Evolutionary conservation across 371 early-diverging fungal species (phyloP), one percentile per base, ranked within the genome.

Genomic region (Amoeboradix gromovi): DNA sequence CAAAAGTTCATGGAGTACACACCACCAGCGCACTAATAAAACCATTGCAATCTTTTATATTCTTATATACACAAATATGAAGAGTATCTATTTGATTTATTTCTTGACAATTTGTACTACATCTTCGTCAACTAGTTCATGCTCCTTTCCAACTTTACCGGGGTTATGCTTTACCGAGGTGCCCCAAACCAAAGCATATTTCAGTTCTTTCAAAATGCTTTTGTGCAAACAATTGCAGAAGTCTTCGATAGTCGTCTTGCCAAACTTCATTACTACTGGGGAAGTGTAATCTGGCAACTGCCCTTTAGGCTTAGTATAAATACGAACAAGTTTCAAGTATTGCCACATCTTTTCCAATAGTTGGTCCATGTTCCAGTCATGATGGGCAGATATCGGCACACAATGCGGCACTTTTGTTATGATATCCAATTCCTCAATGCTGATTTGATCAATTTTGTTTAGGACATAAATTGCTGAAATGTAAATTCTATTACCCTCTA

Each of bases 271-370:
- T 66, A 99, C 96, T 29, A 98, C 94, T 28, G 99, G 99, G 29
- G 88, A 83, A 17, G 84, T 81, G 76, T 97, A 98, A 79, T 98
- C 98, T n/a, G 96, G 94, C 69, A 92, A 74, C 78, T 87, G 84
- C 66, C 98, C 98, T 78, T 94, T 94, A 2, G 98, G 98, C 75
- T 98, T 98, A 31, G 98, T 91, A 81, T 97, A 99, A 66, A 98
- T 86, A 65, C 94, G 84, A 71, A 93, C 80, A 73, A 97, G 74
- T 71, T 82, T 83, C 70, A 97, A 77, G 69, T 90, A 78, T 77
- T 87, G 78, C 95, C 95, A 94, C 86, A 91, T 91, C 77, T 27
- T 92, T 67, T 90, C 90, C 71, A 98, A 76, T 72, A 98, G 77
- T 71, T 93, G 94, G 77, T 99, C 99, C 74, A 98, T 99, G 75